Evolutionary conservation across 1,284 basidiomycete genomes (phyloP), one percentile per base, ranked within the genome.

Genomic region (Fomitopsis betulina): DNA sequence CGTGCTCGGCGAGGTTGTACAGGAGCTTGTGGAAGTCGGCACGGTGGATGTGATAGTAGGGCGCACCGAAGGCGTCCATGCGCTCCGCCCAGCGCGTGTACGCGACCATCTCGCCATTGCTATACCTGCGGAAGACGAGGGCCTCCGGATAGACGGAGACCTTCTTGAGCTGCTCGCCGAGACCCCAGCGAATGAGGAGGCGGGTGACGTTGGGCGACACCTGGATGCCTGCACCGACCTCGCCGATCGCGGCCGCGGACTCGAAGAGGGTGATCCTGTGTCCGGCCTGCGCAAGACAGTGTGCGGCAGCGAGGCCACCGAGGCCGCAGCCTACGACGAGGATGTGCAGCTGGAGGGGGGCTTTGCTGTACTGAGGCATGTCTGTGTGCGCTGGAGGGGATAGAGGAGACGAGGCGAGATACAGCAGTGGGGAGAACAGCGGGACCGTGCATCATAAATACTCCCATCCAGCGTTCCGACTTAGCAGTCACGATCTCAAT

Each of bases 11-110:
- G 39, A 81, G 73, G 33, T 81, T 79, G 61, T 76, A 77, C 17
- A 87, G 70, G n/a, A 84, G 70, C 15, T 74, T 68, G 62, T 84
- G 79, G 43, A 87, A 76, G 56, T 85, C 81, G 17, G 81, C 82
- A 56, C 86, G 81, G 76, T 88, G 75, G 53, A 78, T 70, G 62
- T 80, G 76, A 62, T 76, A 79, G 66, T 80, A 80, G 1, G 79
- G 79, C 45, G 76, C 70, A 53, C 75, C 77, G 62, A 75, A 74
- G n/a, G 73, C 69, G 21, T 70, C 67, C 67, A 79, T 76, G 17
- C 63, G 57, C 19, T 69, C 63, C 1, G 70, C 71, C 73, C 77
- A 77, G n/a, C 68, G 68, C 17, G 77, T 77, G 62, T 74, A 75
- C 4, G 76, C 79, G 27, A 81, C 72, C 12, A 72, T 69, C 60